Evolutionary conservation across 2,329 filamentous ascomycete genomes (phyloP).

Genomic region (Pyrenophora graminea): DNA sequence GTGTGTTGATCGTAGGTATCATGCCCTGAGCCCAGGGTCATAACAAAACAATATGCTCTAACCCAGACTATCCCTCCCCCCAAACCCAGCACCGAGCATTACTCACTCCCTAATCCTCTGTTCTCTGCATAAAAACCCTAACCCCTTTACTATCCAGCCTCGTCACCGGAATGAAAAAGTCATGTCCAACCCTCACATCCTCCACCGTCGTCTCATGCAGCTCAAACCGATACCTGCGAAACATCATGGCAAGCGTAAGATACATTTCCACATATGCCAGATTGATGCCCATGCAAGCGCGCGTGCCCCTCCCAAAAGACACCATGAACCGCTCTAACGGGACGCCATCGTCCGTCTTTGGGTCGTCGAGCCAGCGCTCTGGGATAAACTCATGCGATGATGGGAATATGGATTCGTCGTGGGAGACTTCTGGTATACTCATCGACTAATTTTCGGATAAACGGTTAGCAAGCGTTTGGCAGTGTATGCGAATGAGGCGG

Average conservation of each 20-base stretch:
- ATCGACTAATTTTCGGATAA: constrained; percentile 24
- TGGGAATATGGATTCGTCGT: constrained; percentile 47
- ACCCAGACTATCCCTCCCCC: too few relatives aligned
- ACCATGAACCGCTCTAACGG: constrained; percentile 49
- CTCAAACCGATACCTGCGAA: constrained; percentile 38
- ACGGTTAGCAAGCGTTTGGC: neutral
- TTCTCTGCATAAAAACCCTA: constrained; percentile 33
- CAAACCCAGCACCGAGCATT: too few relatives aligned
- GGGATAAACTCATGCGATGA: constrained; percentile 43
- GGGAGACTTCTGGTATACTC: constrained; percentile 43
- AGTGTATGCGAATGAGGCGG: too few relatives aligned
- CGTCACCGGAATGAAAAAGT: constrained; percentile 47
- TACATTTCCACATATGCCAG: constrained; percentile 43
- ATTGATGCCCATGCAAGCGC: constrained; percentile 51
- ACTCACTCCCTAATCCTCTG: constrained; percentile 18
- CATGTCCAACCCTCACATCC: constrained; percentile 43
- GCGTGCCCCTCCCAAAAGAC: constrained; percentile 48
- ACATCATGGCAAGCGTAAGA: constrained; percentile 41
- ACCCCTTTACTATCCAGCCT: constrained; percentile 44
- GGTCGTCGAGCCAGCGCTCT: constrained; percentile 47
- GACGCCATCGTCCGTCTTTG: constrained; percentile 35
- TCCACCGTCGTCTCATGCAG: constrained; percentile 33
- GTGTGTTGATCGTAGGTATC: too few relatives aligned
- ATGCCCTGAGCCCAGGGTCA: too few relatives aligned
- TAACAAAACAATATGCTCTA: too few relatives aligned